Evolutionary conservation across 2,329 filamentous ascomycete genomes (phyloP), one percentile per base, ranked within the genome.

Genomic region (Xylaria sp.): DNA sequence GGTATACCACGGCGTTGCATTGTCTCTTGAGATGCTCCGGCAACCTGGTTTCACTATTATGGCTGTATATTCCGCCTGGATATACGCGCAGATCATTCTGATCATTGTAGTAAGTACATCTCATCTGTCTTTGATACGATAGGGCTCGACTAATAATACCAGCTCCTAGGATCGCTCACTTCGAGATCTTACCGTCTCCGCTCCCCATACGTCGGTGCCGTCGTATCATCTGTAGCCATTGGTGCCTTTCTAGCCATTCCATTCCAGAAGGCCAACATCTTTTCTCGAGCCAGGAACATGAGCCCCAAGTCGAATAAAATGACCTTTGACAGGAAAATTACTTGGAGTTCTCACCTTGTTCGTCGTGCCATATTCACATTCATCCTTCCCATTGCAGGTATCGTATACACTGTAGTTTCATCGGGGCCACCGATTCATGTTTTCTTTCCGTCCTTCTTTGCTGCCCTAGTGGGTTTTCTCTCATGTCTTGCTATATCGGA

Each of bases 21-120:
- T 95, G 54, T 90, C 87, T 57, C 78, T 87, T 23, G 88, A 90
- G 75, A 94, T 94, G 92, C 82, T 93, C 60, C 87, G 86, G 46
- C 92, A 94, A 76, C 87, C 90, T 3, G 92, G 92, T 0, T 94
- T 94, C 77, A 80, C 89, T n/a, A 80, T 93, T 37, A 83, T 94
- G 76, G 87, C 91, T 1, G 69, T 92, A n/a, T 94, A 94, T 78
- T 83, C 90, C 15, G 90, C 87, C 7, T 94, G 92, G 92, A 92
- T 94, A 55, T 93, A 94, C 78, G 91, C 90, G 2, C 90, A 94
- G 75, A 85, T 93, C 1, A 90, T 93, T 5, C 82, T 94, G 64
- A 84, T 93, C 67, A 92, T 94, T 69, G 84, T 92, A 66, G 78
- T 80, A 69, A 76, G 78, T 59, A 7, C 12, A 56, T 41, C 15